Base-by-base conservation (phyloP, 148 eudicot genomes). In the Tetragonia tetragonoides region DNA sequence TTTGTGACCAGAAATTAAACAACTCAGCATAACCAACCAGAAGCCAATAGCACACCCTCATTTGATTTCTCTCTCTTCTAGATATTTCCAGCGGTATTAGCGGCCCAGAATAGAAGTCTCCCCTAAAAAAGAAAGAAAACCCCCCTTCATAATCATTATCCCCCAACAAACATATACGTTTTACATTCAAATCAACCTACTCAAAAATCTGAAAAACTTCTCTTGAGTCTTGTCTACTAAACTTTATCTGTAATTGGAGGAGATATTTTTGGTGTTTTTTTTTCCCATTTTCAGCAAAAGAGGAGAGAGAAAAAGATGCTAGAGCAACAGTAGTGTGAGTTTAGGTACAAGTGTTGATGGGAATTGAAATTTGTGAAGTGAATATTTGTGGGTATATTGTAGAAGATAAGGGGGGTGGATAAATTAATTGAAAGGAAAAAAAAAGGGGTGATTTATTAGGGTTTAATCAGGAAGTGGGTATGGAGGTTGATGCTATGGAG, bases 21-120 rank as follows among this genome's bases (percentile, higher is more conserved):
- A 82, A 47, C 75, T 84, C 87, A 78, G 80, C 87, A 20, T n/a
- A 39, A 21, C 75, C 83, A 37, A 66, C 78, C 68, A 64, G 7
- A 18, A 73, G 69, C 87, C 88, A 82, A 80, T 87, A 82, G 38
- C 78, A 39, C 71, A 82, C 82, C 40, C 54, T 24, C 78, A 70
- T 78, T 84, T 84, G 87, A 87, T 84, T 65, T 76, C 51, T 76
- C 72, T 76, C 72, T 66, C 78, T 51, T 40, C 40, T 72, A 80
- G 89, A 87, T 87, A 87, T 84, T 87, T 84, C 78, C 23, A 47
- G n/a, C 77, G 28, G 64, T 62, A 75, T 76, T 79, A 53, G 85
- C 87, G 89, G 87, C 76, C 63, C 47, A 62, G 66, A 80, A 34
- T 66, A 16, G 49, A 84, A 66, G 64, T 60, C n/a, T 5, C n/a